phyloP scores from a whole-genome alignment of 1,139 yeast genomes.

The Nakaseomyces glabratus region DNA sequence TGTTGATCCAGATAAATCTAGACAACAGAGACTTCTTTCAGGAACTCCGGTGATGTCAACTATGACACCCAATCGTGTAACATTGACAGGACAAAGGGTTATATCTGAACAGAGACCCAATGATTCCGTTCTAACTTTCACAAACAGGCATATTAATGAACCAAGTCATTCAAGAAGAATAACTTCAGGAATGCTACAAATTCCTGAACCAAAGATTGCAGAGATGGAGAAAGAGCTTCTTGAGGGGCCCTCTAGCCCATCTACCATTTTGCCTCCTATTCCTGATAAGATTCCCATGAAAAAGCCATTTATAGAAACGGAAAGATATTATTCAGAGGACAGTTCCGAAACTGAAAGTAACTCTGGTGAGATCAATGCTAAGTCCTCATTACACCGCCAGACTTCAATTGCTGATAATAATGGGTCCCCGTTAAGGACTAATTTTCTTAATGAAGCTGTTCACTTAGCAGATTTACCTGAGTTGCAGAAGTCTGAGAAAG shows the following conservation, averaged over 20 bases:
- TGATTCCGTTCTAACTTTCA: not conserved
- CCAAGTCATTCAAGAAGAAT: conserved; percentile 34
- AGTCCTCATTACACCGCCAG: conserved; percentile 16
- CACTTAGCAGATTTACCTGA: conserved; percentile 27
- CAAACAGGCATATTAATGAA: conserved; percentile 8
- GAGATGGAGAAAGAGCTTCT: conserved; percentile 32
- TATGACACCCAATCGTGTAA: conserved; percentile 30
- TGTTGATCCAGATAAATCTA: conserved; percentile 32
- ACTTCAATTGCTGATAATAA: conserved; percentile 29
- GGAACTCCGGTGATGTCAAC: conserved; percentile 25
- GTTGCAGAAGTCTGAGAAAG: not conserved
- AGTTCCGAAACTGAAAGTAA: conserved; percentile 3
- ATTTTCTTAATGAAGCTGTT: conserved; percentile 16
- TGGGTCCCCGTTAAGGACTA: conserved; percentile 27
- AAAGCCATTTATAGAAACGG: conserved; percentile 21
- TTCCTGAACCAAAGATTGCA: conserved; percentile 35
- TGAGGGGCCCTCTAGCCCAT: conserved; percentile 32
- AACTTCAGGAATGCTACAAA: conserved; percentile 57
- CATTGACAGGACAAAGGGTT: conserved; percentile 28
- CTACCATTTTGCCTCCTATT: conserved; percentile 27
- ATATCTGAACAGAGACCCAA: conserved; percentile 20
- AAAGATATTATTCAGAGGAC: conserved; percentile 13
- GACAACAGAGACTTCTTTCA: conserved; percentile 26
- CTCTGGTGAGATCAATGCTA: conserved; percentile 10
- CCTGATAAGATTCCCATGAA: conserved; percentile 32